A percentile compares a stretch with the other conserved stretches of the same genome.
phyloP scores from a whole-genome alignment of 352 stramenopile species.

The Globisporangium irregulare region DNA sequence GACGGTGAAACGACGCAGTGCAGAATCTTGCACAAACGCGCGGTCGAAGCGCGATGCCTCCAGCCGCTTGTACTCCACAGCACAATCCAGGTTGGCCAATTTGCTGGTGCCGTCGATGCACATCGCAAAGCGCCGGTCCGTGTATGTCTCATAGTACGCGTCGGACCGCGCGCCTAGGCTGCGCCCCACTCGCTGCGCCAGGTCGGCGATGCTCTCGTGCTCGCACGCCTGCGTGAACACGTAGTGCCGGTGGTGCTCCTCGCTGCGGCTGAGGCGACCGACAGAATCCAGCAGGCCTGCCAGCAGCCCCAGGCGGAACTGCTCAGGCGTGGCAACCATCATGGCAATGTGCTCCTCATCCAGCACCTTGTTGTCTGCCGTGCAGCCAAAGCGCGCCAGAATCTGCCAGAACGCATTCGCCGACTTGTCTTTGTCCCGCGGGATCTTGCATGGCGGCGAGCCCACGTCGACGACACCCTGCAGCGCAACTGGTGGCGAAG shows the following conservation, averaged over 20 bases:
- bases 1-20: constrained; percentile 7
- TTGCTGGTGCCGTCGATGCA: constrained; percentile 5
- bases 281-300: constrained; percentile 7
- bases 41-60: constrained; percentile 7
- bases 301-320: constrained; percentile 7
- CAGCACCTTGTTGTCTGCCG: constrained; percentile 6
- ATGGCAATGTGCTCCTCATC: constrained; percentile 8
- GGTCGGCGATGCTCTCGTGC: constrained; percentile 11
- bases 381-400: constrained; percentile 9
- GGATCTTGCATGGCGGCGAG: not conserved
- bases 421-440: constrained; percentile 5
- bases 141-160: constrained; percentile 7
- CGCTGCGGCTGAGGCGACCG: constrained; percentile 5
- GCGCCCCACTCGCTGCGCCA: constrained; percentile 6
- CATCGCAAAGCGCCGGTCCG: constrained; percentile 7
- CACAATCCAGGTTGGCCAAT: constrained; percentile 7
- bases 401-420: constrained; percentile 11
- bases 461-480: constrained; percentile 1
- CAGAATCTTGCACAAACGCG: constrained; percentile 11
- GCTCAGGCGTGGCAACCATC: constrained; percentile 11
- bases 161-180: constrained; percentile 7
- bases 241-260: constrained; percentile 5
- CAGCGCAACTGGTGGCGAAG: constrained; percentile 5
- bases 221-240: constrained; percentile 9
- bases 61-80: constrained; percentile 5